phyloP scores from a whole-genome alignment of 768 basidiomycete genomes.

The Hortiboletus campestris region DNA sequence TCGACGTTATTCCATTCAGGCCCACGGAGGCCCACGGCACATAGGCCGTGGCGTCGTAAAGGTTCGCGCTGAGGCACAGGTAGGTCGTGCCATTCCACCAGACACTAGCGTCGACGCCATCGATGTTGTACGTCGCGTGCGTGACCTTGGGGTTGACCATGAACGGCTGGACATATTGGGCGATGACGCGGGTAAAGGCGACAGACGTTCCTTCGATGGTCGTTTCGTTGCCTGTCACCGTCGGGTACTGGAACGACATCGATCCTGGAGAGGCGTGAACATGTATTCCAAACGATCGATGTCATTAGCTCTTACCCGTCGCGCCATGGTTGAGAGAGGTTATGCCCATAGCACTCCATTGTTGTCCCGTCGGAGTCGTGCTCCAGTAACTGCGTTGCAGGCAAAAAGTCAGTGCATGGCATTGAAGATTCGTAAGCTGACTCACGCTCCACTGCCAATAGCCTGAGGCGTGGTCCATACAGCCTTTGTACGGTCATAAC shows the following conservation, averaged over 20 bases:
- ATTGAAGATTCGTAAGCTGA: neutral
- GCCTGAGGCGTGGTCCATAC: conserved; percentile 81
- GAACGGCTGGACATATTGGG: conserved; percentile 16
- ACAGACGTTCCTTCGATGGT: conserved; percentile 25
- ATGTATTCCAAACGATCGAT: neutral
- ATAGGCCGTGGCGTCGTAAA: neutral
- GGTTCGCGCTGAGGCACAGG: conserved; percentile 19
- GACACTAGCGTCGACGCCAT: conserved; percentile 22
- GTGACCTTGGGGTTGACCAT: conserved; percentile 7
- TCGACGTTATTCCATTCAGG: conserved; percentile 8
- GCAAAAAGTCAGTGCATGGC: neutral
- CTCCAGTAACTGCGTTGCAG: conserved; percentile 24
- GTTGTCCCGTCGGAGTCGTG: conserved; percentile 24
- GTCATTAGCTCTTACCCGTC: conserved; percentile 11
- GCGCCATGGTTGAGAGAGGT: conserved; percentile 28
- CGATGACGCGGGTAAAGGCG: neutral
- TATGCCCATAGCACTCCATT: conserved; percentile 27
- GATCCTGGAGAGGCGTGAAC: conserved; percentile 18
- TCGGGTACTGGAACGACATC: conserved; percentile 30
- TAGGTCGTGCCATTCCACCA: conserved; percentile 24
- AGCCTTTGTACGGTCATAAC: conserved; percentile 58
- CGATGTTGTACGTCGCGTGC: neutral
- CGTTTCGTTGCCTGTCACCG: conserved; percentile 12
- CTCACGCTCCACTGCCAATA: conserved; percentile 52
- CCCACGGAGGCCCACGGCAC: conserved; percentile 20